Conservation (phyloP, 306 rosid genomes). For the Malus asiatica region DNA sequence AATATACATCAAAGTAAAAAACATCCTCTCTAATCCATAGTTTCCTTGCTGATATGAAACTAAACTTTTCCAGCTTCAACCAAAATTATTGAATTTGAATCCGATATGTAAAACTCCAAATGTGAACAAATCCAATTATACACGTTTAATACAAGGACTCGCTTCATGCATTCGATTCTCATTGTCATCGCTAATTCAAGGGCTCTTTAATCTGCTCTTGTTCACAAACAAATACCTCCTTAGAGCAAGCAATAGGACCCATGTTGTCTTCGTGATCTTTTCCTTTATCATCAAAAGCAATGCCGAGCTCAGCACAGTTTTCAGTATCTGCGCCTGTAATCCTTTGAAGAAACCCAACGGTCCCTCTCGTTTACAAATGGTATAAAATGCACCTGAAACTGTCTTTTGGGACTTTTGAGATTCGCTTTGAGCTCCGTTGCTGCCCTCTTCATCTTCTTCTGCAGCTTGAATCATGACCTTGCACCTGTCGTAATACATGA, state of each 20-base stretch:
- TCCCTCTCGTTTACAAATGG: constrained; percentile 82
- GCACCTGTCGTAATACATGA: constrained; percentile 39
- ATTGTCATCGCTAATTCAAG: constrained; percentile 22
- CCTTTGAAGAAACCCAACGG: constrained; percentile 84
- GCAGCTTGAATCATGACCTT: constrained; percentile 91
- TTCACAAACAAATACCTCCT: constrained; percentile 45
- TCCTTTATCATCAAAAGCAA: constrained; percentile 90
- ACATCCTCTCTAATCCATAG: background rate
- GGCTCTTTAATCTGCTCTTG: constrained; percentile 43
- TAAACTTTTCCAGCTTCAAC: constrained; percentile 4
- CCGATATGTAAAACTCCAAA: constrained; percentile 14
- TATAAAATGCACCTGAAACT: constrained; percentile 52
- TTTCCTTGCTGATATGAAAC: constrained; percentile 14
- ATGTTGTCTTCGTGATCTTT: constrained; percentile 69
- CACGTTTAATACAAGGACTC: constrained; percentile 10
- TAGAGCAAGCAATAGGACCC: constrained; percentile 62
- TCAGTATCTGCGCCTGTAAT: constrained; percentile 77
- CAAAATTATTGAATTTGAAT: constrained; percentile 15
- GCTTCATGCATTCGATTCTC: background rate
- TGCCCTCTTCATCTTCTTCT: constrained; percentile 42
- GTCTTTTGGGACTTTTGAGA: constrained; percentile 50
- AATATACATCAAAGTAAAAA: background rate
- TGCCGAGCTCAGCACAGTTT: constrained; percentile 90
- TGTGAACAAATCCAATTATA: constrained; percentile 12
- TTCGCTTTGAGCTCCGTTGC: constrained; percentile 34